Base-by-base conservation (phyloP, 2,329 filamentous ascomycete genomes). In the Pyricularia grisea region DNA sequence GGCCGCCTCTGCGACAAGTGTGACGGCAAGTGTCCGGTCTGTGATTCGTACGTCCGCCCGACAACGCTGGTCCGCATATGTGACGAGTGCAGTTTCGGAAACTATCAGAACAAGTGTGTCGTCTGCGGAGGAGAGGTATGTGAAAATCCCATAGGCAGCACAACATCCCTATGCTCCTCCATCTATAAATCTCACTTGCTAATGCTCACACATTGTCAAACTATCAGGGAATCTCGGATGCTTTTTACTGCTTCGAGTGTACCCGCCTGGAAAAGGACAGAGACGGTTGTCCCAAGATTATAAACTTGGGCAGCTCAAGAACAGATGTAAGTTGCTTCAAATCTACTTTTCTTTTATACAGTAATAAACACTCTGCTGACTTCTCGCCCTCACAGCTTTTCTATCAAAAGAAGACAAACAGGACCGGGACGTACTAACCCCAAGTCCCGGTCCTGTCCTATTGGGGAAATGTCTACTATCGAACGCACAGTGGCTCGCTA, bases 51-150 rank as follows among this genome's bases (percentile, higher is more conserved):
- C 87, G 95, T 99, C 72, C 94, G 95, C 20, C 95, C 95, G 14
- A 99, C 95, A 31, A 98, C 95, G 10, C 90, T 98, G 69, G 95
- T 97, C 71, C 93, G 94, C 77, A 98, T 99, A 83, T 99, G 95
- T 85, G 95, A 99, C 84, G 95, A 99, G 83, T 99, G 95, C 85
- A 94, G 92, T 78, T 99, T 99, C 80, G 95, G 95, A 77, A 99
- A 99, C 86, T 99, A 97, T 84, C 95, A 98, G 83, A 99, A 99
- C 84, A 99, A 99, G 81, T 99, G 95, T 79, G 93, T 99, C 74
- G 95, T 99, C 63, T 99, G 95, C 81, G 95, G 95, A 78, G 95
- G 95, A 75, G 95, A 98, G 68, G 68, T 69, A 42, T 25, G 64
- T 68, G 11, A 4, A n/a, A 30, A 14, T n/a, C 31, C 9, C 28